These are phyloP conservation scores for Rhytidiadelphus loreus DNA, from an alignment of 225 moss, liverwort and hornwort genomes.

Conservation along the genomic window DNA sequence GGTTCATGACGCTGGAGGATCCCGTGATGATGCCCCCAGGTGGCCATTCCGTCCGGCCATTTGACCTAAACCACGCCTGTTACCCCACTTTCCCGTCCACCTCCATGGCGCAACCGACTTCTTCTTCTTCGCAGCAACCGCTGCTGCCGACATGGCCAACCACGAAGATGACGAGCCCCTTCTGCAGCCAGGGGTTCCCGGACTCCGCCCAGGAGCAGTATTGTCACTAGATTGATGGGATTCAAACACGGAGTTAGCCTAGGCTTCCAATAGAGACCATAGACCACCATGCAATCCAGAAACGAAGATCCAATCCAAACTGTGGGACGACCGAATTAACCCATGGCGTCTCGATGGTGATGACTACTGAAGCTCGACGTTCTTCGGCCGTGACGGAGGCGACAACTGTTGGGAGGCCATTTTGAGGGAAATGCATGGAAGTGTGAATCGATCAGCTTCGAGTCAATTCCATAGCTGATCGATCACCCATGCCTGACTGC, in stretches of 20 bases:
- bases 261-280: neutral
- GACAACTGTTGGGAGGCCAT: conserved; percentile 21
- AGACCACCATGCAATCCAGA: conserved; percentile 4
- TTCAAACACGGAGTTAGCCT: neutral
- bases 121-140: neutral
- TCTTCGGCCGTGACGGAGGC: conserved; percentile 6
- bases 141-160: conserved; percentile 13
- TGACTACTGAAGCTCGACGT: neutral
- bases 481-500: conserved; percentile 4
- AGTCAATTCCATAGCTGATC: neutral
- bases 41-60: conserved; percentile 4
- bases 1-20: conserved; percentile 10
- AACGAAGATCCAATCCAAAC: neutral
- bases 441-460: neutral
- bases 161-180: neutral
- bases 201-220: conserved; percentile 44
- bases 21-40: neutral
- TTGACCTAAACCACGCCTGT: conserved; percentile 31
- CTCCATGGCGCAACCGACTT: neutral
- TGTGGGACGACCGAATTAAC: neutral
- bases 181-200: conserved; percentile 19
- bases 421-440: conserved; percentile 27
- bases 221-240: conserved; percentile 21
- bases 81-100: neutral
- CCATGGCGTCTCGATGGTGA: neutral